These are phyloP conservation scores for Xylaria nigripes DNA, from an alignment of 495 filamentous ascomycete species.

Conservation along the genomic window DNA sequence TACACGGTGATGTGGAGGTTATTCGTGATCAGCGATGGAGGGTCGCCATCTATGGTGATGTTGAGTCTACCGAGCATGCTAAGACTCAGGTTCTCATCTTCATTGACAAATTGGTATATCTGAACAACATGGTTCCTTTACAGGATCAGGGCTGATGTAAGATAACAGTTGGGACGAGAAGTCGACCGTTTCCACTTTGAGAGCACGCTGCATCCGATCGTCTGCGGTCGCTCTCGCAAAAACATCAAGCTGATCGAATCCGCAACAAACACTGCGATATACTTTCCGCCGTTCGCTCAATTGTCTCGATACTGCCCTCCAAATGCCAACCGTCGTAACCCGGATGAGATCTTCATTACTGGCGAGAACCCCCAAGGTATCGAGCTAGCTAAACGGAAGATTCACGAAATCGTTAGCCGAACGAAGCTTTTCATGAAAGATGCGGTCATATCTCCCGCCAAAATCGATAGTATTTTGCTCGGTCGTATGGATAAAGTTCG, in stretches of 20 bases:
- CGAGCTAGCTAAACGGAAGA: slow-evolving; percentile 73
- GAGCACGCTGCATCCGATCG: slow-evolving; percentile 74
- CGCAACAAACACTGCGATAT: slow-evolving; percentile 87
- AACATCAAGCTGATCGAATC: slow-evolving; percentile 97
- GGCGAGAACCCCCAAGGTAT: slow-evolving; percentile 76
- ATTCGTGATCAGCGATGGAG: slow-evolving; percentile 69
- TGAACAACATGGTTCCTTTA: background rate
- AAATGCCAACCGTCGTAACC: slow-evolving; percentile 66
- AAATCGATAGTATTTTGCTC: slow-evolving; percentile 88
- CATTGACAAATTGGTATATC: slow-evolving; percentile 87
- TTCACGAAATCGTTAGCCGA: slow-evolving; percentile 67
- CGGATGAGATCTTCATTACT: slow-evolving; percentile 89
- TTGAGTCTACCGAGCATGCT: slow-evolving; percentile 91
- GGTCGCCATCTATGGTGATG: slow-evolving; percentile 88
- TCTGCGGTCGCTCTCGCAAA: slow-evolving; percentile 86
- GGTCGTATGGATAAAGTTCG: slow-evolving; percentile 89
- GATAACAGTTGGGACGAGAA: slow-evolving; percentile 68
- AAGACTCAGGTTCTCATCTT: slow-evolving; percentile 94
- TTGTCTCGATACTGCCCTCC: slow-evolving; percentile 82
- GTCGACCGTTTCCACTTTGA: slow-evolving; percentile 80
- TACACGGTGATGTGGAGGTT: slow-evolving; percentile 46
- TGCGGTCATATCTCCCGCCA: slow-evolving; percentile 71
- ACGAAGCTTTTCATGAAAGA: slow-evolving; percentile 88
- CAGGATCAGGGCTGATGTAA: slow-evolving; percentile 15
- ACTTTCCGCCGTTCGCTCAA: slow-evolving; percentile 88